Percentiles rank a stretch among this genome's conserved stretches.
phyloP scores from a whole-genome alignment of 768 basidiomycete genomes.

The Boletus sp. region DNA sequence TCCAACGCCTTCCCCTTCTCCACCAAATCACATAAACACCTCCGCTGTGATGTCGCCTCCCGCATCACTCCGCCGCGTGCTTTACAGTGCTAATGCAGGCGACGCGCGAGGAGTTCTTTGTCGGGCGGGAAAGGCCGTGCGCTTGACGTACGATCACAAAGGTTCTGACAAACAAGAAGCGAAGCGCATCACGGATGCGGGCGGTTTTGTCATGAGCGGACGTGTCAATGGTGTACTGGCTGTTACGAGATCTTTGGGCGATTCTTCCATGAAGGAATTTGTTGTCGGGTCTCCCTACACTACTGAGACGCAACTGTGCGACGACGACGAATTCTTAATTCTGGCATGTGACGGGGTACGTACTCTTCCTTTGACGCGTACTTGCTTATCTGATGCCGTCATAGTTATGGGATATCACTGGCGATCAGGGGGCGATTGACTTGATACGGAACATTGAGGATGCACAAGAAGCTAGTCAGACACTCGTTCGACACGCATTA shows the following conservation, averaged over 20 bases:
- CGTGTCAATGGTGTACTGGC: constrained; percentile 97
- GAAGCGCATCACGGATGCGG: constrained; percentile 95
- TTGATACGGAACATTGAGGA: constrained; percentile 69
- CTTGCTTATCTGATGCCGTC: constrained; percentile 6
- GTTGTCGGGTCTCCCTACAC: constrained; percentile 98
- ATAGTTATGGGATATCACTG: constrained; percentile 95
- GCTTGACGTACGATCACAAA: constrained; percentile 98
- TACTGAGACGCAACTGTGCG: constrained; percentile 90
- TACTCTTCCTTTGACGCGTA: constrained; percentile 12
- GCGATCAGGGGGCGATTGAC: constrained; percentile 88
- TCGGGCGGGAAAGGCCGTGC: constrained; percentile 83
- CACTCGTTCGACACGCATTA: constrained; percentile 81
- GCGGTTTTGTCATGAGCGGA: constrained; percentile 98
- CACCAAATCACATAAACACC: constrained; percentile 31
- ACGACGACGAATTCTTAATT: constrained; percentile 91
- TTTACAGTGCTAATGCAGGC: constrained; percentile 96
- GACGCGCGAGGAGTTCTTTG: constrained; percentile 94
- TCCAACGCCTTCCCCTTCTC: constrained; percentile 3
- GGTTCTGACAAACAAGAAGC: constrained; percentile 96
- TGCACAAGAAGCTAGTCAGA: constrained; percentile 77
- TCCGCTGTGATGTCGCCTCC: constrained; percentile 43
- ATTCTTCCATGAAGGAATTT: constrained; percentile 99
- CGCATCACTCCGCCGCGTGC: constrained; percentile 57
- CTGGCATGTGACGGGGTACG: constrained; percentile 97
- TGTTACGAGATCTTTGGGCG: constrained; percentile 93